Evolutionary conservation across 1,139 yeast genomes (phyloP).

Genomic region (Hyphopichia wangnamkhiaoensis): DNA sequence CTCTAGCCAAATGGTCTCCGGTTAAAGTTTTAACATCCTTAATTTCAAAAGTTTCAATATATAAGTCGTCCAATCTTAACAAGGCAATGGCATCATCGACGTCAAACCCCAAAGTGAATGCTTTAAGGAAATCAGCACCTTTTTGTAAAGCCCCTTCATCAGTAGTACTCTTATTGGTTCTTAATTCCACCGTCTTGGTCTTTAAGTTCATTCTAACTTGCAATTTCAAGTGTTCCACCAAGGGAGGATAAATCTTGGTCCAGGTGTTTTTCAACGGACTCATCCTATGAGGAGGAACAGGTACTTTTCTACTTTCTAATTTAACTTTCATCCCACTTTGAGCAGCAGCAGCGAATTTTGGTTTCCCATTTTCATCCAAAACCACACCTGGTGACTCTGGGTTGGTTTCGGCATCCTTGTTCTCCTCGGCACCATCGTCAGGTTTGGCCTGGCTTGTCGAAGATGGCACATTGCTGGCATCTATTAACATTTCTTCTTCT

Average conservation of each 20-base stretch:
- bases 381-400: conserved; percentile 55
- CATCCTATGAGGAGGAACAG: conserved; percentile 97
- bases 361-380: conserved; percentile 87
- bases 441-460: conserved; percentile 13
- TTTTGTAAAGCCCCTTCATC: conserved; percentile 95
- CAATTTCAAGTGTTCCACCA: conserved; percentile 89
- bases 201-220: conserved; percentile 95
- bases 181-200: conserved; percentile 81
- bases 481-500: conserved; percentile 73
- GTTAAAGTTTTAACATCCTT: conserved; percentile 94
- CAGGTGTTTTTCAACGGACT: conserved; percentile 86
- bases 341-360: conserved; percentile 78
- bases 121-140: conserved; percentile 95
- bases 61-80: conserved; percentile 89
- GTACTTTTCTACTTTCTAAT: conserved; percentile 81
- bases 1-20: conserved; percentile 97
- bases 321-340: conserved; percentile 69
- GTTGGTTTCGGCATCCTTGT: conserved; percentile 15
- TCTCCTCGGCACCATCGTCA: too few species aligned
- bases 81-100: conserved; percentile 96
- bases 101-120: conserved; percentile 94
- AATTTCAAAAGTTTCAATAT: conserved; percentile 94
- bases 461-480: conserved; percentile 47
- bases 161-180: conserved; percentile 76
- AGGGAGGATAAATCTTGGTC: conserved; percentile 93